A percentile compares a stretch with the other conserved stretches of the same genome.
phyloP scores from a whole-genome alignment of 1,139 yeast species.

The Hyphopichia wangnamkhiaoensis region DNA sequence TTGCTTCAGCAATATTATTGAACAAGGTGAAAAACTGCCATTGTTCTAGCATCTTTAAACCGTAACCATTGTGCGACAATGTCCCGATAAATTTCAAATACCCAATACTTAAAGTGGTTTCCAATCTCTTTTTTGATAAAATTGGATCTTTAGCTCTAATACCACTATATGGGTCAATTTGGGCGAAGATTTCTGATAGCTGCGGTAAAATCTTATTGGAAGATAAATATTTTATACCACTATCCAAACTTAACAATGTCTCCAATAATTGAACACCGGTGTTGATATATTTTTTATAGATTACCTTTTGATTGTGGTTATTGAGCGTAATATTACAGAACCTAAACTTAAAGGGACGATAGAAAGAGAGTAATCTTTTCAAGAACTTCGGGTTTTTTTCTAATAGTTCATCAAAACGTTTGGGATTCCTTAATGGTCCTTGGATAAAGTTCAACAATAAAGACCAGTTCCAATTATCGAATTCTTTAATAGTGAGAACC shows the following conservation, averaged over 20 bases:
- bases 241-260: conserved; percentile 59
- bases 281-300: conserved; percentile 57
- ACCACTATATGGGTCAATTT: conserved; percentile 79
- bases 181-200: conserved; percentile 84
- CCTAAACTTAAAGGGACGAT: conserved; percentile 85
- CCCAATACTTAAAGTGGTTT: conserved; percentile 69
- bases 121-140: conserved; percentile 60
- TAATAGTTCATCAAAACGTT: conserved; percentile 73
- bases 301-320: conserved; percentile 26
- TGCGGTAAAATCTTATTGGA: conserved; percentile 83
- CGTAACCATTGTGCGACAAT: conserved; percentile 58
- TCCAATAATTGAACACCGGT: conserved; percentile 76
- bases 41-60: conserved; percentile 67
- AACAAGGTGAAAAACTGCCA: conserved; percentile 86
- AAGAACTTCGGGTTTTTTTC: conserved; percentile 79
- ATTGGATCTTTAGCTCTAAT: conserved; percentile 73
- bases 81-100: conserved; percentile 79
- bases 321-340: conserved; percentile 54
- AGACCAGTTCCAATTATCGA: conserved; percentile 87
- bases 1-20: conserved; percentile 65
- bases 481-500: conserved; percentile 77
- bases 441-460: conserved; percentile 64
- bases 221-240: conserved; percentile 67
- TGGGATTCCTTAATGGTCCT: conserved; percentile 77
- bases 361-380: conserved; percentile 81